A percentile compares a stretch with the other conserved stretches of the same genome.
These are phyloP conservation scores for Telfairia occidentalis DNA, from an alignment of 331 rosid genomes.

Conservation along the genomic window DNA sequence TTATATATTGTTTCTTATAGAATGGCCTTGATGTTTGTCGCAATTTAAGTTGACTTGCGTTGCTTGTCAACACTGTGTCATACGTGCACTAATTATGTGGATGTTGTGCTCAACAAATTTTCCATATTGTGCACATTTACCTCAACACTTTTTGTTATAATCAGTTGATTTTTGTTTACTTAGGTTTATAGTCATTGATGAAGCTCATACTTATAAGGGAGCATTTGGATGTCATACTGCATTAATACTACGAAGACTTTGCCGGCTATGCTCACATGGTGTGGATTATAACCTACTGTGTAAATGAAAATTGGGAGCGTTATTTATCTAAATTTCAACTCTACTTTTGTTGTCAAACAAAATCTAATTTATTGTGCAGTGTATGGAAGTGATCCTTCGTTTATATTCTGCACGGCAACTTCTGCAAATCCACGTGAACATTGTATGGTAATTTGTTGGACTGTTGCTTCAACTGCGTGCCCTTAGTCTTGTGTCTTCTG, in stretches of 20 bases:
- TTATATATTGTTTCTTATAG: too few relatives aligned
- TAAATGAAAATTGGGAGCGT: background rate
- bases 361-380: constrained; percentile 47
- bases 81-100: background rate
- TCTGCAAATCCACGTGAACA: constrained; percentile 82
- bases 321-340: background rate
- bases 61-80: background rate
- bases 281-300: background rate
- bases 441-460: constrained; percentile 52
- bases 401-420: constrained; percentile 85
- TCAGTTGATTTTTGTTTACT: constrained; percentile 15
- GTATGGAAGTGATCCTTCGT: constrained; percentile 83
- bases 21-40: background rate
- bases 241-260: constrained; percentile 64
- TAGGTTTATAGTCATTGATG: constrained; percentile 83
- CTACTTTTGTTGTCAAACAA: background rate
- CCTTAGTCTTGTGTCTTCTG: background rate
- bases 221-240: constrained; percentile 97
- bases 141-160: background rate
- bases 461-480: background rate
- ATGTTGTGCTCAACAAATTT: background rate
- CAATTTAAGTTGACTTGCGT: background rate
- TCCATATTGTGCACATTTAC: background rate
- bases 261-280: constrained; percentile 77
- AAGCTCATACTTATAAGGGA: constrained; percentile 87